Evolutionary conservation across 345 rosid genomes (phyloP).

Genomic region (Punica granatum): DNA sequence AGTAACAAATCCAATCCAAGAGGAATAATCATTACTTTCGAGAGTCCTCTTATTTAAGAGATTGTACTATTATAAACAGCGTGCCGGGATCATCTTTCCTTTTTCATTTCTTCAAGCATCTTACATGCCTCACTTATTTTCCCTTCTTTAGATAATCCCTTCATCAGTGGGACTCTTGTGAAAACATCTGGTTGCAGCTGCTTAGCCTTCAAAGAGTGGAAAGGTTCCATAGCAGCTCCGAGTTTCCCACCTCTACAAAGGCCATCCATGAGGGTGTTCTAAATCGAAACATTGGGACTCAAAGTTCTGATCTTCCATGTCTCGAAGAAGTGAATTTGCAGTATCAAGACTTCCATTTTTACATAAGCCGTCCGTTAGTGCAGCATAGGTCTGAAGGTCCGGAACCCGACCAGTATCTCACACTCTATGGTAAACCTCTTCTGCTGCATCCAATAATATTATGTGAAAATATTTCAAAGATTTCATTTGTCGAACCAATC

Average conservation of each 20-base stretch:
- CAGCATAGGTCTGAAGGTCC: constrained; percentile 4
- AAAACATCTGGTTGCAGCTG: constrained; percentile 13
- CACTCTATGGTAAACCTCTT: constrained; percentile 17
- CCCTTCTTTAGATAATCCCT: constrained; percentile 14
- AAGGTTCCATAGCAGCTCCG: constrained; percentile 6
- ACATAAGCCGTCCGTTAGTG: constrained; percentile 21
- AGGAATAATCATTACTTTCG: no score
- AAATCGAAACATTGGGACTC: constrained; percentile 16
- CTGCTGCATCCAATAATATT: no score
- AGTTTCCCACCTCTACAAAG: constrained; percentile 25
- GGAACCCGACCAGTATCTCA: neutral
- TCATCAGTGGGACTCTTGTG: constrained; percentile 15
- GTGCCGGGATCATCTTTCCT: constrained; percentile 14
- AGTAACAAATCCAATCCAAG: no score
- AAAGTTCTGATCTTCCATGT: constrained; percentile 11
- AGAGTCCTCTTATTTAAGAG: no score
- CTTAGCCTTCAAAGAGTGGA: neutral
- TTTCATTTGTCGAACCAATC: no score
- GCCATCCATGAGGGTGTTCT: constrained; percentile 25
- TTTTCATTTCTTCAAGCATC: constrained; percentile 17
- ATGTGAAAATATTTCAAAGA: no score
- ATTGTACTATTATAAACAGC: no score
- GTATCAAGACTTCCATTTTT: constrained; percentile 13
- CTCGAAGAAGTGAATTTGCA: constrained; percentile 15
- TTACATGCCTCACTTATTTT: constrained; percentile 4